Percentiles rank a stretch among this genome's conserved stretches.
Conservation (phyloP, 2,329 filamentous ascomycete species). For the Phialophora tarda region DNA sequence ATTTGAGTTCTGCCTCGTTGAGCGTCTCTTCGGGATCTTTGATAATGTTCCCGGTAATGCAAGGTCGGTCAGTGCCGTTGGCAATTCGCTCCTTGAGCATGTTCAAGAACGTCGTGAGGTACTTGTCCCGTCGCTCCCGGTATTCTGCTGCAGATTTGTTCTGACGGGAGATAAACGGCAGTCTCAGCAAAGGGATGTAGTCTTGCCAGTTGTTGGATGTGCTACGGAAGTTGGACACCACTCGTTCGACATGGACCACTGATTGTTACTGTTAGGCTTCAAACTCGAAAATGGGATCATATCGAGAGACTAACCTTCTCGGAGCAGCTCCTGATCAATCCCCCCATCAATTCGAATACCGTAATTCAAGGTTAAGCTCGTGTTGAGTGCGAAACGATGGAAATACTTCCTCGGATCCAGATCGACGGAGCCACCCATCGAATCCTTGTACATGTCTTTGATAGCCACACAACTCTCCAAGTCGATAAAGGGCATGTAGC, state of each 20-base stretch:
- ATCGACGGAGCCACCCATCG: slow-evolving; percentile 64
- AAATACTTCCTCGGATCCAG: slow-evolving; percentile 76
- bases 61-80: slow-evolving; percentile 69
- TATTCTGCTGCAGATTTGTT: slow-evolving; percentile 69
- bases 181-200: slow-evolving; percentile 75
- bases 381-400: slow-evolving; percentile 77
- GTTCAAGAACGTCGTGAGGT: slow-evolving; percentile 64
- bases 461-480: slow-evolving; percentile 75
- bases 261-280: neutral
- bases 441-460: slow-evolving; percentile 71
- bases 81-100: slow-evolving; percentile 66
- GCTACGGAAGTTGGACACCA: slow-evolving; percentile 75
- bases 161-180: slow-evolving; percentile 62
- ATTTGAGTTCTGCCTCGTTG: slow-evolving; percentile 75
- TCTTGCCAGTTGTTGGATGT: slow-evolving; percentile 87
- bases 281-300: neutral
- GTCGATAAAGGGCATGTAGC: slow-evolving; percentile 82
- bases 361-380: slow-evolving; percentile 78
- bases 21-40: slow-evolving; percentile 73
- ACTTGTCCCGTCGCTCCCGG: slow-evolving; percentile 70
- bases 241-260: slow-evolving; percentile 76
- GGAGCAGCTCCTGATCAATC: slow-evolving; percentile 68
- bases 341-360: slow-evolving; percentile 75
- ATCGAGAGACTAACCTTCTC: slow-evolving; percentile 54
- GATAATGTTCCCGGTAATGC: slow-evolving; percentile 72